phyloP scores from a whole-genome alignment of 2,329 filamentous ascomycete species.

The Apiospora saccharicola region DNA sequence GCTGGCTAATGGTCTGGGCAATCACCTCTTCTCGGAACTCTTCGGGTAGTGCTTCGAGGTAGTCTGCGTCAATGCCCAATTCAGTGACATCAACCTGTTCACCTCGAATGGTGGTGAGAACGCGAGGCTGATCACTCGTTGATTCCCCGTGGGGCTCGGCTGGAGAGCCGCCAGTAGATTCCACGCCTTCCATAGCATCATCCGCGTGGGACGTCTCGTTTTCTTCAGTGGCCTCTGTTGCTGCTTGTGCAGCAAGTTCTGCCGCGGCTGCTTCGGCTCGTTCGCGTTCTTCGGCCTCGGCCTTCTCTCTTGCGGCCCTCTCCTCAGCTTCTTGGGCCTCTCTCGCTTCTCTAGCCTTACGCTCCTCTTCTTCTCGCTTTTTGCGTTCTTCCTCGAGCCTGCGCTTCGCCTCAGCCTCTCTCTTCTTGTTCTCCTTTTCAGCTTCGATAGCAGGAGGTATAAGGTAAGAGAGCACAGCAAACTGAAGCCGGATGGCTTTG shows the following conservation, averaged over 20 bases:
- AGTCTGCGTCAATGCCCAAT: slow-evolving; percentile 92
- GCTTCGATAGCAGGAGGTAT: slow-evolving; percentile 85
- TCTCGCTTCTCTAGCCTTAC: slow-evolving; percentile 57
- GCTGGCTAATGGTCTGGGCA: slow-evolving; percentile 84
- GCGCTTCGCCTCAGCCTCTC: slow-evolving; percentile 59
- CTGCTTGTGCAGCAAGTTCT: slow-evolving; percentile 56
- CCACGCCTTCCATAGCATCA: slow-evolving; percentile 44
- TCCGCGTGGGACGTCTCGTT: slow-evolving; percentile 38
- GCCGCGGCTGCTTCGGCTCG: slow-evolving; percentile 64
- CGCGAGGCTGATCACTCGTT: slow-evolving; percentile 63
- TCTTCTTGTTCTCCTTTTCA: slow-evolving; percentile 74
- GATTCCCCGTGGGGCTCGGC: slow-evolving; percentile 46
- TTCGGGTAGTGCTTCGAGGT: slow-evolving; percentile 95
- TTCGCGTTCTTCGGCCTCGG: slow-evolving; percentile 74
- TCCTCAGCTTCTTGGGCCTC: slow-evolving; percentile 79
- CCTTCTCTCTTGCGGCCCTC: slow-evolving; percentile 69
- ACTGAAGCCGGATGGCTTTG: slow-evolving; percentile 72
- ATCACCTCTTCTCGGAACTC: slow-evolving; percentile 97
- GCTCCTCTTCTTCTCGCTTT: slow-evolving; percentile 61
- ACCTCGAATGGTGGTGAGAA: slow-evolving; percentile 85
- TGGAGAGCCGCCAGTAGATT: slow-evolving; percentile 43
- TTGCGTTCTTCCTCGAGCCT: slow-evolving; percentile 67
- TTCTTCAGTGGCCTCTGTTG: slow-evolving; percentile 54
- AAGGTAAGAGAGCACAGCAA: slow-evolving; percentile 74
- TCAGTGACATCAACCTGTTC: slow-evolving; percentile 92